These are phyloP conservation scores for Ceratocystis variospora DNA, from an alignment of 2,329 filamentous ascomycete species.

Conservation along the genomic window DNA sequence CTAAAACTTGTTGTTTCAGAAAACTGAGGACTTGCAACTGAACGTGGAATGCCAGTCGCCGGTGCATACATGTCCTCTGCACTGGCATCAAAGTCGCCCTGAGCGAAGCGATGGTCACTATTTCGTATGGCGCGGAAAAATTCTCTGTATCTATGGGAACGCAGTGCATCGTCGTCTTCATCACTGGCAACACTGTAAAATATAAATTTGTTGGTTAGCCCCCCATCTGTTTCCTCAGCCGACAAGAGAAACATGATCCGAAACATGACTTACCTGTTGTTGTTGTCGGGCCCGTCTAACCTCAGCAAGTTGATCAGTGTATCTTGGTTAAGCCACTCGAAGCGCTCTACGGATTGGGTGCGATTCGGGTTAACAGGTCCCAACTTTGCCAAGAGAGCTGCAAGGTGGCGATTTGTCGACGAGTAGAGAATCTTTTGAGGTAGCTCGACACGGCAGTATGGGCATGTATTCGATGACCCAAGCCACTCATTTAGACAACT, in stretches of 20 bases:
- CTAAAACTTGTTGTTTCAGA: background rate
- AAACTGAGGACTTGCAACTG: background rate
- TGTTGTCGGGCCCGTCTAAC: background rate
- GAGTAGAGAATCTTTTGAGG: constrained; percentile 31
- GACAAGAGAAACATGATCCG: background rate
- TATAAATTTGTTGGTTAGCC: background rate
- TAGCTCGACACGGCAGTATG: constrained; percentile 50
- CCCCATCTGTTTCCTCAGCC: background rate
- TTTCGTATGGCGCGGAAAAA: background rate
- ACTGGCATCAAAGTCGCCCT: background rate
- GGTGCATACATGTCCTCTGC: background rate
- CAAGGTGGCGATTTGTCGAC: constrained; percentile 12
- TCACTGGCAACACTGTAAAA: background rate
- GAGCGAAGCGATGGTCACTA: background rate
- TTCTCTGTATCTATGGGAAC: background rate
- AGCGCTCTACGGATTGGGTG: constrained; percentile 8
- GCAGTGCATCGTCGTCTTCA: background rate
- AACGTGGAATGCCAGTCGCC: background rate
- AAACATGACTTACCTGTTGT: constrained; percentile 6
- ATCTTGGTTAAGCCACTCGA: constrained; percentile 14
- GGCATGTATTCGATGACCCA: constrained; percentile 47
- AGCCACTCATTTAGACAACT: constrained; percentile 54
- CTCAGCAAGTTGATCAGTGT: background rate
- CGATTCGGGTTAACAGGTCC: constrained; percentile 10
- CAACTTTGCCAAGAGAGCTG: constrained; percentile 7